Percentiles rank a stretch among this genome's conserved stretches.
phyloP scores from a whole-genome alignment of 2,329 filamentous ascomycete genomes.

The Blumeria graminis region DNA sequence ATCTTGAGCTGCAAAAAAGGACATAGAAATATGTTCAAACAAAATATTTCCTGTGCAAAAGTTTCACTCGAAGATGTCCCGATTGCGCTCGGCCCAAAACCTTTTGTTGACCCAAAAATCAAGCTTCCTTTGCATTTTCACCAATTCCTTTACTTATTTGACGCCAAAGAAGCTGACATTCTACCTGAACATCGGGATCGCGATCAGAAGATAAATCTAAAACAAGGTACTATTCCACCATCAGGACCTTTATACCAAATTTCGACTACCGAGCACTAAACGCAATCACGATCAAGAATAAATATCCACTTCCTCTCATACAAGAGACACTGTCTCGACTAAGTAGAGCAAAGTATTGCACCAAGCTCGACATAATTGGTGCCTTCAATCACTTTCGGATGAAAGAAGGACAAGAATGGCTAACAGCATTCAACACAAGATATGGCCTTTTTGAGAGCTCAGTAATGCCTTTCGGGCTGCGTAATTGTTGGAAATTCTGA shows the following conservation, averaged over 20 bases:
- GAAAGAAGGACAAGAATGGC: neutral
- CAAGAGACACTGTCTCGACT: neutral
- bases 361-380: neutral
- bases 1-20: too few species aligned
- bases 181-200: neutral
- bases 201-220: neutral
- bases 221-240: neutral
- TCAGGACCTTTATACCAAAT: neutral
- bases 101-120: neutral
- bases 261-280: neutral
- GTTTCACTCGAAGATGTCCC: neutral
- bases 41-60: neutral
- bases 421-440: neutral
- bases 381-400: neutral
- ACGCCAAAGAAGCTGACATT: neutral
- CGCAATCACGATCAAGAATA: neutral
- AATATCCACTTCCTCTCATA: neutral
- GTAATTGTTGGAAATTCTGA: too few species aligned
- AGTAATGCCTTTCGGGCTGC: neutral
- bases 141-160: neutral
- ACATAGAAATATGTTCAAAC: too few species aligned
- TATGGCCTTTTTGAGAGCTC: neutral
- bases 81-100: neutral
- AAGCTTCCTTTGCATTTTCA: neutral
- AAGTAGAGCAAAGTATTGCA: neutral